A percentile compares a stretch with the other conserved stretches of the same genome.
These are phyloP conservation scores for Ephemerocybe angulata DNA, from an alignment of 768 basidiomycete species.

Conservation along the genomic window DNA sequence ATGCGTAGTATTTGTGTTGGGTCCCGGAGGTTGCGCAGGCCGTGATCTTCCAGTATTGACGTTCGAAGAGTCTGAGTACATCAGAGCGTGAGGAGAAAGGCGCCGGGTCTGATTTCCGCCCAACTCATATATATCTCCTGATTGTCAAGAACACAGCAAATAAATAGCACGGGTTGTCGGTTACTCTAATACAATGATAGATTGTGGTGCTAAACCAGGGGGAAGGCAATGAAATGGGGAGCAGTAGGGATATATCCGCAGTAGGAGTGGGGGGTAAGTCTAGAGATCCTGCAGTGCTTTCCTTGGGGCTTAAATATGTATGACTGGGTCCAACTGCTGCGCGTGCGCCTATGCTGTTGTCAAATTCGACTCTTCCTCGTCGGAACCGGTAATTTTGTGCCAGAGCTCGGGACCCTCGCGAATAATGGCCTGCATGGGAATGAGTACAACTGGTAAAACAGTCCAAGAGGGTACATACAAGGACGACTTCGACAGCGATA, in stretches of 20 bases:
- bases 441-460: conserved; percentile 1
- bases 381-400: conserved; percentile 44
- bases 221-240: not conserved
- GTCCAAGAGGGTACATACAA: conserved; percentile 47
- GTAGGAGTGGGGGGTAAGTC: not conserved
- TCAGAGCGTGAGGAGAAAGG: not conserved
- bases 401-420: conserved; percentile 77
- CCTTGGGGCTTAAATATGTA: not conserved
- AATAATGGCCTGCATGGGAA: conserved; percentile 56
- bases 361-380: conserved; percentile 23
- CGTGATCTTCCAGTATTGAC: not conserved
- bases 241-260: too few species aligned
- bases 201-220: not conserved
- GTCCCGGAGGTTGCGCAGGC: not conserved
- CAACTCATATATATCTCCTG: not conserved
- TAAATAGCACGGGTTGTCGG: not conserved
- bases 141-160: not conserved
- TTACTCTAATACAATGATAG: not conserved
- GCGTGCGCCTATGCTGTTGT: not conserved
- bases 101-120: not conserved
- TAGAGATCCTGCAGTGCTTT: not conserved
- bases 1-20: not conserved
- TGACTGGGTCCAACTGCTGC: not conserved
- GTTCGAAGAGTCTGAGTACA: not conserved
- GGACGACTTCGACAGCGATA: conserved; percentile 92